Evolutionary conservation across 768 basidiomycete species (phyloP).

Genomic region (Pulveroboletus sp.): DNA sequence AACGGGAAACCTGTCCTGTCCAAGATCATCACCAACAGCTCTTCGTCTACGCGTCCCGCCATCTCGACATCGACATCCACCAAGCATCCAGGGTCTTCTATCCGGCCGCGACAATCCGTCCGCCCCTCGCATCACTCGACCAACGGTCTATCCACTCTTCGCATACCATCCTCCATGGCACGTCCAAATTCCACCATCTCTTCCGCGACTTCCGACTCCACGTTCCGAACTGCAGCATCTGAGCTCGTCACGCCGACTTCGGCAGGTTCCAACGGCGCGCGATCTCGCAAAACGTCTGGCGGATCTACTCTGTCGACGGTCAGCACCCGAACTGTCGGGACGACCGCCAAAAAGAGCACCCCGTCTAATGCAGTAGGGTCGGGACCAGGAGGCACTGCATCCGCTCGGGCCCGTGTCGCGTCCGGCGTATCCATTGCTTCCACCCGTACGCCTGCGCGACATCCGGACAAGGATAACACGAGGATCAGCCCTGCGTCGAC

Average conservation of each 20-base stretch:
- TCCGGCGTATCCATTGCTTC: conserved; percentile 28
- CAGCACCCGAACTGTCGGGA: conserved; percentile 32
- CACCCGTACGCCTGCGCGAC: conserved; percentile 24
- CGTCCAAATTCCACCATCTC: conserved; percentile 31
- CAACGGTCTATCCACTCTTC: conserved; percentile 26
- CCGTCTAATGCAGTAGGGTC: neutral
- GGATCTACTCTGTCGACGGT: conserved; percentile 30
- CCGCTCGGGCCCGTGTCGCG: conserved; percentile 18
- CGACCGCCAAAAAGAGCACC: conserved; percentile 15
- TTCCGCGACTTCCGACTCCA: conserved; percentile 30
- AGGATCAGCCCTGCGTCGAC: conserved; percentile 22
- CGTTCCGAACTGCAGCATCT: conserved; percentile 31
- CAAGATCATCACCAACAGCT: conserved; percentile 26
- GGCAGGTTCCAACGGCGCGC: conserved; percentile 19
- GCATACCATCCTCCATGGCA: conserved; percentile 24
- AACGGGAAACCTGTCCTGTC: conserved; percentile 27
- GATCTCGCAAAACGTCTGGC: conserved; percentile 28
- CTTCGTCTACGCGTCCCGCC: conserved; percentile 23
- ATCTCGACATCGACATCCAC: conserved; percentile 12
- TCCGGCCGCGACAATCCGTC: conserved; percentile 17
- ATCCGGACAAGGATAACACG: conserved; percentile 18
- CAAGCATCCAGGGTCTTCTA: conserved; percentile 16
- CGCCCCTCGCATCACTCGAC: conserved; percentile 25
- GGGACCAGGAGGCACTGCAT: conserved; percentile 9
- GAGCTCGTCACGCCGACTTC: conserved; percentile 30